Evolutionary conservation across 179 eudicot genomes (phyloP).

Genomic region (Heliamphora pulchella): DNA sequence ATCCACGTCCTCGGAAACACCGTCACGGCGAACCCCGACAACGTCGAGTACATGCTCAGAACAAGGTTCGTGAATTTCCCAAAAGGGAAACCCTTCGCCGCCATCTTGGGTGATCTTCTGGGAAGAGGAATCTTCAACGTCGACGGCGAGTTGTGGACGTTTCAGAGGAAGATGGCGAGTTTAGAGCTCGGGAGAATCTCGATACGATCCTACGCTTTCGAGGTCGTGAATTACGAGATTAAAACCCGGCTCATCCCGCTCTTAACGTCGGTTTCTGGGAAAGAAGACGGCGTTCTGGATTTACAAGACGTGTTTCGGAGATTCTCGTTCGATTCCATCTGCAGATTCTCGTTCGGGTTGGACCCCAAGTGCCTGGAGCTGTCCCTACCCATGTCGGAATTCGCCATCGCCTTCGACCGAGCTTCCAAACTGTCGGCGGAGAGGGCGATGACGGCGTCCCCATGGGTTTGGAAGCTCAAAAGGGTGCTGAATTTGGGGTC

Average conservation of each 20-base stretch:
- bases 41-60: conserved; percentile 70
- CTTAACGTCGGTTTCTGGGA: conserved; percentile 19
- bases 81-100: conserved; percentile 57
- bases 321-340: conserved; percentile 55
- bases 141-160: conserved; percentile 67
- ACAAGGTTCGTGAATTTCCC: conserved; percentile 67
- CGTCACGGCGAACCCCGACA: conserved; percentile 53
- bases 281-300: conserved; percentile 22
- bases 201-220: conserved; percentile 39
- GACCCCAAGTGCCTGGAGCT: conserved; percentile 41
- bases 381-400: conserved; percentile 38
- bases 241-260: conserved; percentile 40
- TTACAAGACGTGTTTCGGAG: conserved; percentile 53
- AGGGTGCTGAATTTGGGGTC: conserved; percentile 42
- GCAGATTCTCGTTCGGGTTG: conserved; percentile 64
- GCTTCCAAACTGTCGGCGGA: conserved; percentile 61
- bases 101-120: conserved; percentile 58
- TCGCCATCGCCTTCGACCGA: conserved; percentile 47
- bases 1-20: conserved; percentile 56
- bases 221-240: conserved; percentile 45
- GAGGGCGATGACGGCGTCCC: conserved; percentile 48
- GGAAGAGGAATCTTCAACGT: conserved; percentile 77
- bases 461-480: conserved; percentile 54
- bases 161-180: conserved; percentile 72
- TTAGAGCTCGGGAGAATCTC: conserved; percentile 57